Conservation (phyloP, 2,329 filamentous ascomycete genomes). For the Cryphonectria carpinicola region DNA sequence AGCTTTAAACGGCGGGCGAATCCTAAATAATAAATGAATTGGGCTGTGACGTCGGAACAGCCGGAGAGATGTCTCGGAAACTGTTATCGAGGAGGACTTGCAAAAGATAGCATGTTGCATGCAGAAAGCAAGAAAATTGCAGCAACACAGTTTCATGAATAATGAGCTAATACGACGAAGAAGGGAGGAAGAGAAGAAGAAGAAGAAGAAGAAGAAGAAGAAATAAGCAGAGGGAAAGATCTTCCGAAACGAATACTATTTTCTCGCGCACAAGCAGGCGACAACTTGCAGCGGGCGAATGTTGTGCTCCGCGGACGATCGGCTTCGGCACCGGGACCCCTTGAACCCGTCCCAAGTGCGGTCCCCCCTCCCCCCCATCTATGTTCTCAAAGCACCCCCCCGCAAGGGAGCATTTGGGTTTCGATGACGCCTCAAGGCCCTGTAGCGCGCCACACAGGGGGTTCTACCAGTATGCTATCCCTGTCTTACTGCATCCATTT, state of each 20-base stretch:
- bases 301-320: slow-evolving; percentile 2
- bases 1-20: not conserved
- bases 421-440: slow-evolving; percentile 16
- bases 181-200: not conserved
- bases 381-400: not conserved
- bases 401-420: not conserved
- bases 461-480: not conserved
- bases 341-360: not conserved
- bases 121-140: not conserved
- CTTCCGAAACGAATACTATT: not conserved
- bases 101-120: not conserved
- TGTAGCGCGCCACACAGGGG: not conserved
- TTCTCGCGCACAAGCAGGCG: not conserved
- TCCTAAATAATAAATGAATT: not conserved
- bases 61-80: not conserved
- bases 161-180: not conserved
- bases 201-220: not conserved
- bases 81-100: too few relatives aligned
- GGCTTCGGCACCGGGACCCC: not conserved
- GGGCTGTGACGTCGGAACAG: not conserved
- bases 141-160: not conserved
- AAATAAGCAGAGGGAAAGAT: not conserved
- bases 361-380: not conserved
- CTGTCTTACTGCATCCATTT: not conserved
- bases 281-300: not conserved